Evolutionary conservation across 441 rosid species (phyloP).

Genomic region (Jatropha multifida): DNA sequence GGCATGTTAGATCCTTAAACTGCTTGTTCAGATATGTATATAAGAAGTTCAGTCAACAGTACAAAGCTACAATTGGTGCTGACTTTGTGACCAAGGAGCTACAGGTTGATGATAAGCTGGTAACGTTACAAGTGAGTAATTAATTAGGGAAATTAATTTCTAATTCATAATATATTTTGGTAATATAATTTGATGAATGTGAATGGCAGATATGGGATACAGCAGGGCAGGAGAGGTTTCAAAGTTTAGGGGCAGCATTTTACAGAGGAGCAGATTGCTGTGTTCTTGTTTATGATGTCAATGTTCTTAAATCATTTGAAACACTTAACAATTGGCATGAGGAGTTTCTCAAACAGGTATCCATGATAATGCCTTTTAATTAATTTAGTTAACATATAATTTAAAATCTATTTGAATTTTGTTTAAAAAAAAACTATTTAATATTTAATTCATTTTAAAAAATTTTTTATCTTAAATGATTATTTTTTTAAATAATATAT

Average conservation of each 20-base stretch:
- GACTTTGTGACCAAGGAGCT: conserved; percentile 94
- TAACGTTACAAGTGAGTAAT: conserved; percentile 72
- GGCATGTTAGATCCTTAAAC: background rate
- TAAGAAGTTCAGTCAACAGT: conserved; percentile 83
- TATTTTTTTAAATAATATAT: no score
- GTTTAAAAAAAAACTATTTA: background rate
- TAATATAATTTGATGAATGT: no score
- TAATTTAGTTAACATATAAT: no score
- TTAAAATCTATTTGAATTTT: background rate
- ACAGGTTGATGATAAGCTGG: conserved; percentile 74
- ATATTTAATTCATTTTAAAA: no score
- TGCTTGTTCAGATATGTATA: conserved; percentile 64
- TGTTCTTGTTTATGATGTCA: conserved; percentile 87
- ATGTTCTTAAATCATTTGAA: conserved; percentile 69
- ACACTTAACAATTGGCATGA: conserved; percentile 75
- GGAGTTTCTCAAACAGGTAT: conserved; percentile 85
- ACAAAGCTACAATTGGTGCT: conserved; percentile 91
- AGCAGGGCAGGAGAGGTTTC: conserved; percentile 92
- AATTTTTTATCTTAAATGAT: no score
- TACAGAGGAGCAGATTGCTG: conserved; percentile 97
- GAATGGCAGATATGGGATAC: conserved; percentile 99
- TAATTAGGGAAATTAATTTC: no score
- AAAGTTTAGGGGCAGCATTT: conserved; percentile 85
- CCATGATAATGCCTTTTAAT: background rate
- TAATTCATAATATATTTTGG: no score